Base-by-base conservation (phyloP, 371 early-diverging fungal species). In the Rhizopus arrhizus region DNA sequence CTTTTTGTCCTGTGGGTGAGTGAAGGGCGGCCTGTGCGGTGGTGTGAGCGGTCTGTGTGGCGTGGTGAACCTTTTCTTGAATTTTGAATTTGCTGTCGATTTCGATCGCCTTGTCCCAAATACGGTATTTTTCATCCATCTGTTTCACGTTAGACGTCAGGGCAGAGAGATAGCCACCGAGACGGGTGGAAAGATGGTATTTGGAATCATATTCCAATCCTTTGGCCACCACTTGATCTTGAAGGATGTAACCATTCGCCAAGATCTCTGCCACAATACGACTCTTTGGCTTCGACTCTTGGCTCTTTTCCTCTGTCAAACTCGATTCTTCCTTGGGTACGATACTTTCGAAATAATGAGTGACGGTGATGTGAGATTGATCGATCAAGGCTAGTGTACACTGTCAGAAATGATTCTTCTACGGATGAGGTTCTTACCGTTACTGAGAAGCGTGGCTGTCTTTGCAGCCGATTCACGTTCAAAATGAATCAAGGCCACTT, bases 401-500 rank as follows among this genome's bases (percentile, higher is more conserved):
- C 16, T 38, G 12, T 58, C 31, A n/a, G n/a, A 36, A 31, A 41
- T 2, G 11, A 29, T 51, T 22, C 38, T 48, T n/a, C 35, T 48
- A 36, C 12, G 16, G n/a, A 3, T 48, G n/a, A n/a, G 49, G 11
- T n/a, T 35, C 53, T 65, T 70, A 74, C 78, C 78, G 62, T 87
- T 83, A 67, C 83, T 83, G 40, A 88, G 68, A 58, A 88, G 78
- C 53, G 75, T 67, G 15, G 88, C 88, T 12, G 88, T 88, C 69
- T 85, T 86, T 60, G 86, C 85, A 57, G 85, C 85, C 13, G 85
- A 81, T 61, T 84, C 88, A 43, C 80, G 75, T 63, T 83, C 84
- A 55, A 85, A 85, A 50, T 77, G 69, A 56, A 85, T 83, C 59
- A 85, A 70, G 11, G 86, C 86, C 48, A 68, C 65, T 59, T 85